phyloP scores from a whole-genome alignment of 2,329 filamentous ascomycete genomes.

The Alternaria angustiovoidea region DNA sequence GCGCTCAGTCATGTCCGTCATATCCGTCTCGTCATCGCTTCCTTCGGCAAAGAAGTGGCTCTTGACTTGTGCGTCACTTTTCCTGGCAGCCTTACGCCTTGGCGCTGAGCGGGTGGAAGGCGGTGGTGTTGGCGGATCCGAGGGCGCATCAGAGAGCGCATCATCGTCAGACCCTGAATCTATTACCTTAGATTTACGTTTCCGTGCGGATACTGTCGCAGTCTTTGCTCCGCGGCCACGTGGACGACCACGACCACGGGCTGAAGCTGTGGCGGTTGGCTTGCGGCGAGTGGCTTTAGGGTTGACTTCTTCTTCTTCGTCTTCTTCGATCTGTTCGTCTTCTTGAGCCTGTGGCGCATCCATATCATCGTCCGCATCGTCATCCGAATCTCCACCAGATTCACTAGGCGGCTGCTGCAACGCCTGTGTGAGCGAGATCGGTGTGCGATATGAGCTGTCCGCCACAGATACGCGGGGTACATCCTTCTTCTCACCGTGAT shows the following conservation, averaged over 20 bases:
- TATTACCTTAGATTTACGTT: constrained; percentile 14
- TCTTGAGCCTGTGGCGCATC: constrained; percentile 37
- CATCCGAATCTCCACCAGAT: neutral
- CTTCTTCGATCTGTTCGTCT: constrained; percentile 55
- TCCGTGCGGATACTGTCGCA: constrained; percentile 11
- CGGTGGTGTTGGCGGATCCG: constrained; percentile 14
- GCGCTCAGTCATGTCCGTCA: constrained; percentile 34
- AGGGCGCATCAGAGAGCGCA: constrained; percentile 17
- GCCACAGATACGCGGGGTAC: constrained; percentile 8
- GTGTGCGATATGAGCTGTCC: constrained; percentile 34
- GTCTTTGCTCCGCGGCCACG: constrained; percentile 16
- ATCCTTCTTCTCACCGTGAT: constrained; percentile 36
- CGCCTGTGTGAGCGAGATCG: constrained; percentile 48
- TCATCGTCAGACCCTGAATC: constrained; percentile 23
- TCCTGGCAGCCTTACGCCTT: constrained; percentile 37
- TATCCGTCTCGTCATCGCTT: constrained; percentile 46
- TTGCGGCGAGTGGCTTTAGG: constrained; percentile 21
- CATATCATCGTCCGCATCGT: constrained; percentile 2
- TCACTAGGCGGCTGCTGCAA: constrained; percentile 28
- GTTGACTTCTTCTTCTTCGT: constrained; percentile 39
- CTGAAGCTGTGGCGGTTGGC: neutral
- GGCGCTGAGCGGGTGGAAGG: constrained; percentile 24
- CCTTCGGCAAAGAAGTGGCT: constrained; percentile 45
- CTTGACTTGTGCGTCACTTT: constrained; percentile 41
- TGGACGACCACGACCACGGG: constrained; percentile 1